Percentiles rank a stretch among this genome's conserved stretches.
Conservation (phyloP, 495 filamentous ascomycete species). For the Trichoderma asperelloides region DNA sequence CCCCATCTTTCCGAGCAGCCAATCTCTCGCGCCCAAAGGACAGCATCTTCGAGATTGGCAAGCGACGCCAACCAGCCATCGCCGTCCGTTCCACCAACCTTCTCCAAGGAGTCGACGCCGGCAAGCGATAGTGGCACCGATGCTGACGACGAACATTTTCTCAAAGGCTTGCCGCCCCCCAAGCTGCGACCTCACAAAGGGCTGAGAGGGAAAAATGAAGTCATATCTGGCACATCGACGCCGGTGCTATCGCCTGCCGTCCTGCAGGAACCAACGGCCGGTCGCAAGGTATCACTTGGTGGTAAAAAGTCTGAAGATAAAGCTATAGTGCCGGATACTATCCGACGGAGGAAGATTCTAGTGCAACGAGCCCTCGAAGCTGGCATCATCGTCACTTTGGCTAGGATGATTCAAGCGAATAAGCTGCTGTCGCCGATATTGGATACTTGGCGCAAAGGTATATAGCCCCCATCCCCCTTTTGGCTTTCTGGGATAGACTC, state of each 20-base stretch:
- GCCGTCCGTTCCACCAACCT: conserved; percentile 16
- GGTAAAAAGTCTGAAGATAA: neutral
- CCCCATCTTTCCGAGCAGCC: conserved; percentile 33
- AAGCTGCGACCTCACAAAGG: conserved; percentile 65
- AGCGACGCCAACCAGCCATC: conserved; percentile 4
- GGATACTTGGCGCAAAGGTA: conserved; percentile 27
- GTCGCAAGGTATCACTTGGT: conserved; percentile 11
- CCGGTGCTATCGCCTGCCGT: conserved; percentile 52
- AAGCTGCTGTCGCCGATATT: conserved; percentile 25
- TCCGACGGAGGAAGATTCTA: conserved; percentile 35
- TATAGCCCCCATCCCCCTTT: conserved; percentile 4
- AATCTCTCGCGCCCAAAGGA: conserved; percentile 9
- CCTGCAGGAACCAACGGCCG: conserved; percentile 42
- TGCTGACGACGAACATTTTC: conserved; percentile 76
- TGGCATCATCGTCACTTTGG: conserved; percentile 35
- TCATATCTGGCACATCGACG: conserved; percentile 40
- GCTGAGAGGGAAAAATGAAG: conserved; percentile 45
- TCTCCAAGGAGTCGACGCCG: conserved; percentile 40
- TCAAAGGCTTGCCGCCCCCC: conserved; percentile 75
- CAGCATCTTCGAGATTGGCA: conserved; percentile 11
- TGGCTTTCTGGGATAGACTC: neutral
- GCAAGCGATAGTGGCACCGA: conserved; percentile 85
- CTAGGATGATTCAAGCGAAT: conserved; percentile 25
- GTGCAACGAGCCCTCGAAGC: conserved; percentile 35
- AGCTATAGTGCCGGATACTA: conserved; percentile 12